Evolutionary conservation across 257 asterid genomes (phyloP).

Genomic region (Ajuga chamaepitys): DNA sequence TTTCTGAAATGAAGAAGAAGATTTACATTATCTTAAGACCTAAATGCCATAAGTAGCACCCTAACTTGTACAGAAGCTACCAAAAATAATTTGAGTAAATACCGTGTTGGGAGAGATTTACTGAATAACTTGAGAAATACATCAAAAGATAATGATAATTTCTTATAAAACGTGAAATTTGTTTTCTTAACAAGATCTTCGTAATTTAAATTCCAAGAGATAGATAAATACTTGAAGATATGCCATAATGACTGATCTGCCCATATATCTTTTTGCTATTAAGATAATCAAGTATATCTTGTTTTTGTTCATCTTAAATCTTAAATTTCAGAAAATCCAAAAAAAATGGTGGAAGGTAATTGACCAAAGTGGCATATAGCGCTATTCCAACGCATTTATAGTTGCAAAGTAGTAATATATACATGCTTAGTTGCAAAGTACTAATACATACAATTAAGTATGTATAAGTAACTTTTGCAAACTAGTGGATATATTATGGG

Average conservation of each 20-base stretch:
- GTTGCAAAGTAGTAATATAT: background rate
- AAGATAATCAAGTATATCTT: background rate
- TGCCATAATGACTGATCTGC: background rate
- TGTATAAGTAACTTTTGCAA: too few species aligned
- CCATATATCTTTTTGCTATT: background rate
- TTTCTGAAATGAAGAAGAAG: conserved; percentile 12
- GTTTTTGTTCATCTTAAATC: background rate
- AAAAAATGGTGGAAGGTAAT: background rate
- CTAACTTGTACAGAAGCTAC: background rate
- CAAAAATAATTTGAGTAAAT: background rate
- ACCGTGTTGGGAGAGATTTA: background rate
- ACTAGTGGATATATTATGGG: background rate
- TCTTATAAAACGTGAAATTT: background rate
- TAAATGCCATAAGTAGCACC: conserved; percentile 1
- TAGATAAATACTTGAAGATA: background rate
- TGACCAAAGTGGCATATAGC: background rate
- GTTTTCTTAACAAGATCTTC: conserved; percentile 3
- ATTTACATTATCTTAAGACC: background rate
- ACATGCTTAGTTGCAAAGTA: background rate
- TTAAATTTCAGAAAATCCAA: conserved; percentile 1
- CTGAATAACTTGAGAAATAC: conserved; percentile 3
- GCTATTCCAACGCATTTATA: background rate
- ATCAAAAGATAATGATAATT: background rate
- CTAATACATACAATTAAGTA: background rate
- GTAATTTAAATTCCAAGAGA: conserved; percentile 15